Percentiles rank a stretch among this genome's conserved stretches.
phyloP scores from a whole-genome alignment of 78 protist genomes.

The Dictyostelium brefeldianum region DNA sequence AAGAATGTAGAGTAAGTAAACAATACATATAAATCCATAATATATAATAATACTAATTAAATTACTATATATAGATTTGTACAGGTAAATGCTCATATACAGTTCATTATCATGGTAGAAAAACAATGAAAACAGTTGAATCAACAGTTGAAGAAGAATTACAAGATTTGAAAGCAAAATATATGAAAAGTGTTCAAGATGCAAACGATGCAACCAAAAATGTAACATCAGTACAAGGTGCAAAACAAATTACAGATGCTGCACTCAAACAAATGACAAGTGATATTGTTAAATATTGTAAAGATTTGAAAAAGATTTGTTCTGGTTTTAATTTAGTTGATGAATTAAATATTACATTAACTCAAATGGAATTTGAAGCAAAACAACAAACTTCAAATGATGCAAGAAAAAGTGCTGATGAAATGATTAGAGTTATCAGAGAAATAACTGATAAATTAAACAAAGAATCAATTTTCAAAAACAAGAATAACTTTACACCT shows the following conservation, averaged over 20 bases:
- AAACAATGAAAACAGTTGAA: background rate
- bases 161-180: background rate
- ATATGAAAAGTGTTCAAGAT: background rate
- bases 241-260: background rate
- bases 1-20: background rate
- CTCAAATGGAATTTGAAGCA: conserved; percentile 37
- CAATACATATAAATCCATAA: too few species aligned
- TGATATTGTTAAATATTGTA: conserved; percentile 5
- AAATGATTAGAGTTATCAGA: conserved; percentile 13
- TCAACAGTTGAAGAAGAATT: conserved; percentile 11
- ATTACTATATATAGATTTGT: too few species aligned
- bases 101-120: conserved; percentile 22
- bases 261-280: conserved; percentile 7
- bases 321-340: conserved; percentile 45
- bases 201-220: too few species aligned
- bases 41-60: too few species aligned
- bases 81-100: background rate
- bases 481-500: too few species aligned
- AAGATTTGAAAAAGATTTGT: conserved; percentile 28
- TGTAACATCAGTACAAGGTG: too few species aligned
- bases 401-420: conserved; percentile 27
- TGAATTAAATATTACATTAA: conserved; percentile 5
- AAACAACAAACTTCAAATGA: background rate
- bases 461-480: too few species aligned
- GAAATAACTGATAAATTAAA: background rate